These are phyloP conservation scores for Trebouxia gelatinosa DNA, from an alignment of 163 green algal genomes.

Conservation along the genomic window DNA sequence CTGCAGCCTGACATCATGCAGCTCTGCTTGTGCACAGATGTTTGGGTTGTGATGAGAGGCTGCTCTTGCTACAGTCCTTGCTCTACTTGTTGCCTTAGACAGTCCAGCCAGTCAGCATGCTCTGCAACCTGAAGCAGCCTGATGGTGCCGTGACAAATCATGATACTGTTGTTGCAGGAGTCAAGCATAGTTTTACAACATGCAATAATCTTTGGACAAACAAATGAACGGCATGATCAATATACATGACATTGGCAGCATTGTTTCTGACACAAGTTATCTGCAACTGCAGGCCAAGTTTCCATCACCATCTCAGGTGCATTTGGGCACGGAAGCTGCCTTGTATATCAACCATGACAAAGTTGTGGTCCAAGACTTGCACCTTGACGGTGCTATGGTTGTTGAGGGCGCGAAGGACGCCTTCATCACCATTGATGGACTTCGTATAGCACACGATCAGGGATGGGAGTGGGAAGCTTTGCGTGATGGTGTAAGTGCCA, in stretches of 20 bases:
- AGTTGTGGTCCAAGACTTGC: constrained; percentile 41
- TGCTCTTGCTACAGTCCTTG: no score
- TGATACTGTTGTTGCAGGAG: no score
- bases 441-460: constrained; percentile 62
- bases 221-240: not conserved
- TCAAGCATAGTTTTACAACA: not conserved
- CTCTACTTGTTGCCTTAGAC: no score
- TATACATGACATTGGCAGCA: not conserved
- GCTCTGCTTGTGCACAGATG: no score
- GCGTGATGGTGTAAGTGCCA: constrained; percentile 38
- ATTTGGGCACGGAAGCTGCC: not conserved
- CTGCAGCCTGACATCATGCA: no score
- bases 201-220: not conserved
- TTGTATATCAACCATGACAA: constrained; percentile 11
- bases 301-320: not conserved
- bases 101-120: not conserved
- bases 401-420: constrained; percentile 51
- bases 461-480: constrained; percentile 81
- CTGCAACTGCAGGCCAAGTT: not conserved
- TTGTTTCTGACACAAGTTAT: not conserved
- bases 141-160: no score
- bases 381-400: constrained; percentile 58
- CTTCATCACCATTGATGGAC: not conserved
- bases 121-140: not conserved
- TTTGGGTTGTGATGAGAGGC: no score